These are phyloP conservation scores for Myxozyma neglecta DNA, from an alignment of 805 yeast genomes.

Conservation along the genomic window DNA sequence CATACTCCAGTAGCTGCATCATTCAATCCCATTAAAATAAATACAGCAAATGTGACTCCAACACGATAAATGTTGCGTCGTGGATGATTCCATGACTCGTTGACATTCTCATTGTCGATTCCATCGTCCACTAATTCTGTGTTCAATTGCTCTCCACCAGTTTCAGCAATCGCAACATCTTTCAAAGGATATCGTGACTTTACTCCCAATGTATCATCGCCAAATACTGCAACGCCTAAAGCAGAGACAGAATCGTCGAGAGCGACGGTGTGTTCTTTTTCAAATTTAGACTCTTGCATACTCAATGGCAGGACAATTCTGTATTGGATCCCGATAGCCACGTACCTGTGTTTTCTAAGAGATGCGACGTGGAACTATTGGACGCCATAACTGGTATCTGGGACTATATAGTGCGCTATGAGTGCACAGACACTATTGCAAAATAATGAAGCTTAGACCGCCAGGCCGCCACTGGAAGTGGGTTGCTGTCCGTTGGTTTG, in stretches of 20 bases:
- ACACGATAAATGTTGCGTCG: constrained; percentile 15
- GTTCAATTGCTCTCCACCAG: neutral
- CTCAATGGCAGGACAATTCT: no score
- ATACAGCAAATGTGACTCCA: constrained; percentile 15
- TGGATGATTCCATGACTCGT: constrained; percentile 18
- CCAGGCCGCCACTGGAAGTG: no score
- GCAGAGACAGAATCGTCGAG: neutral
- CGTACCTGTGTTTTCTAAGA: no score
- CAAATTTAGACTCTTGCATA: no score
- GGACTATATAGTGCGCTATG: no score
- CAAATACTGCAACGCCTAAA: neutral
- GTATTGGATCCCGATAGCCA: no score
- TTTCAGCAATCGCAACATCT: neutral
- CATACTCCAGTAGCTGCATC: constrained; percentile 60
- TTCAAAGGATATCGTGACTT: neutral
- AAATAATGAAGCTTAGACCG: no score
- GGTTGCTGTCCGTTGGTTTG: no score
- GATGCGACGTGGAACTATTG: no score
- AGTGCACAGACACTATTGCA: no score
- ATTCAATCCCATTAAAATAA: constrained; percentile 31
- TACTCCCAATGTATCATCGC: neutral
- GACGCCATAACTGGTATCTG: no score
- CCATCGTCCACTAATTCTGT: neutral
- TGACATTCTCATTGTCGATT: neutral
- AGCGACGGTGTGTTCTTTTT: neutral